These are phyloP conservation scores for Diaporthe vexans DNA, from an alignment of 2,329 filamentous ascomycete genomes.

Conservation along the genomic window DNA sequence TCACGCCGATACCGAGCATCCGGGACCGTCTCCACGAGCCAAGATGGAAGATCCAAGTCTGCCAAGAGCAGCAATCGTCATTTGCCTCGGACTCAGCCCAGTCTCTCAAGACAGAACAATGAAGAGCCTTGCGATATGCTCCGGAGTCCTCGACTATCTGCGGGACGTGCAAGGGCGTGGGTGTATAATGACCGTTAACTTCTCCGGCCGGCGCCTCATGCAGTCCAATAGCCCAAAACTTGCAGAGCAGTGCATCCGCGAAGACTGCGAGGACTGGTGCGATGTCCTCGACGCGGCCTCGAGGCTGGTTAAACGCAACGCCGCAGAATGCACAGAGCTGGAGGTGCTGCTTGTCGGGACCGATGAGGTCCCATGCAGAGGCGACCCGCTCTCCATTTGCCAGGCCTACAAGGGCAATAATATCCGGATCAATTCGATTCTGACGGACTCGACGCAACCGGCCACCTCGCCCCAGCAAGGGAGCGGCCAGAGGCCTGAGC, in stretches of 20 bases:
- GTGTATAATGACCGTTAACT: conserved; percentile 39
- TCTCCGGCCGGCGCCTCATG: conserved; percentile 51
- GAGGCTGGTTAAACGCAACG: conserved; percentile 31
- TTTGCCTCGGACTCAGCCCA: conserved; percentile 36
- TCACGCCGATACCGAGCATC: conserved; percentile 23
- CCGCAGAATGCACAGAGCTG: conserved; percentile 29
- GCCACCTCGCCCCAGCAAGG: not conserved
- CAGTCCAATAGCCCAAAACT: conserved; percentile 45
- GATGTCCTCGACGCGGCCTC: conserved; percentile 33
- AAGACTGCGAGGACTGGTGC: conserved; percentile 36
- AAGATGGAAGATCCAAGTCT: conserved; percentile 28
- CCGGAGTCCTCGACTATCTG: conserved; percentile 39
- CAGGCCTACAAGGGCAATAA: conserved; percentile 2
- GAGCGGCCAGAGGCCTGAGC: not conserved
- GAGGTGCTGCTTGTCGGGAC: conserved; percentile 38
- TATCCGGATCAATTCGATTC: conserved; percentile 36
- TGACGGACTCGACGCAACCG: conserved; percentile 20
- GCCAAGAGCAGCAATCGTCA: conserved; percentile 36
- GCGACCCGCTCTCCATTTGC: conserved; percentile 28
- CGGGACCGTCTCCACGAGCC: conserved; percentile 25
- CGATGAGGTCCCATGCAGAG: conserved; percentile 28
- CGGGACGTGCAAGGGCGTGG: conserved; percentile 36
- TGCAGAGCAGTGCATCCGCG: conserved; percentile 39
- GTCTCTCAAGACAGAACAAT: conserved; percentile 35
- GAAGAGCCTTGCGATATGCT: conserved; percentile 38